A percentile compares a stretch with the other conserved stretches of the same genome.
phyloP scores from a whole-genome alignment of 148 eudicot genomes.

The Camellia granthamiana region DNA sequence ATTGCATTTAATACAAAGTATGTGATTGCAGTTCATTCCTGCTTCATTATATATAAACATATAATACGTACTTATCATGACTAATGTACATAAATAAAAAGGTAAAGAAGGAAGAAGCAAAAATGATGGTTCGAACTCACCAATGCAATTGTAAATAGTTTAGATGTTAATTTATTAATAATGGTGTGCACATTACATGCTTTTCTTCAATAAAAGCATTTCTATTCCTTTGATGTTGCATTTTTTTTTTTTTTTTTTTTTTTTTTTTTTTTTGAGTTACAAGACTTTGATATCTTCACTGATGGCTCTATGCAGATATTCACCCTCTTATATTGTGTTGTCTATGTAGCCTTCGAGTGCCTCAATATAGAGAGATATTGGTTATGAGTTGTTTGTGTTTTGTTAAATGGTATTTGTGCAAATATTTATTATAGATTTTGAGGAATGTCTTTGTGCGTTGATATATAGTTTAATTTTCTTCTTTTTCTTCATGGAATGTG shows the following conservation, averaged over 20 bases:
- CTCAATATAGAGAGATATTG: neutral
- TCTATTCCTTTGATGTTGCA: neutral
- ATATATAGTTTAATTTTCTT: neutral
- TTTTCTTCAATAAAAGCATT: neutral
- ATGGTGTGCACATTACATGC: neutral
- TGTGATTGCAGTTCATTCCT: neutral
- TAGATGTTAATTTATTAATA: neutral
- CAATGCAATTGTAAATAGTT: neutral
- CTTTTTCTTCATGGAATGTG: neutral
- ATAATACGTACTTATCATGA: too few relatives aligned
- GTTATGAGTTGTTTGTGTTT: neutral
- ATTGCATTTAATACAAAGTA: neutral
- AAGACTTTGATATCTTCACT: neutral
- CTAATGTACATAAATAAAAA: neutral
- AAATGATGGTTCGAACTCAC: neutral
- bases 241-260: neutral
- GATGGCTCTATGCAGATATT: neutral
- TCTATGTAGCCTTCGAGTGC: neutral
- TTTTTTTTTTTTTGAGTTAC: neutral
- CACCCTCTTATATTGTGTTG: neutral
- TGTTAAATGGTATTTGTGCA: neutral
- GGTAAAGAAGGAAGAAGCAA: neutral
- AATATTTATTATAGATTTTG: neutral
- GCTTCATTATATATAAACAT: neutral
- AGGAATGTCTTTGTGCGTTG: neutral